phyloP scores from a whole-genome alignment of 2,329 filamentous ascomycete species.

The Incumbomyces lentus region DNA sequence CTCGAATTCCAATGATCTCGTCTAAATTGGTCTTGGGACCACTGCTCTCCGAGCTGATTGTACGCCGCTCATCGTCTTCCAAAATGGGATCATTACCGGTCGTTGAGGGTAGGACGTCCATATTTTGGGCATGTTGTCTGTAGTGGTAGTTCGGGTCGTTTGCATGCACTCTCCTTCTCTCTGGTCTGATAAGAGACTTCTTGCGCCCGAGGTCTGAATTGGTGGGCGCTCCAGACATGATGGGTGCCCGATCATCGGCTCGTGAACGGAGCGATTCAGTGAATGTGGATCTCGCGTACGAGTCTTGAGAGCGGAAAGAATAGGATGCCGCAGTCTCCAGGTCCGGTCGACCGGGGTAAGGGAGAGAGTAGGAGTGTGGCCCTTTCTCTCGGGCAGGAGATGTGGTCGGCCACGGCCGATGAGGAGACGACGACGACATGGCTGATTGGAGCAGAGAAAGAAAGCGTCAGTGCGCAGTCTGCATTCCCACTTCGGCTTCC shows the following conservation, averaged over 20 bases:
- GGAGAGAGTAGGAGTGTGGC: slow-evolving; percentile 45
- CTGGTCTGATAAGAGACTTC: slow-evolving; percentile 77
- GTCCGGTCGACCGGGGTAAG: slow-evolving; percentile 61
- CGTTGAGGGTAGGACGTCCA: slow-evolving; percentile 79
- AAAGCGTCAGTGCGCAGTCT: slow-evolving; percentile 3
- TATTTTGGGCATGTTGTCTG: slow-evolving; percentile 84
- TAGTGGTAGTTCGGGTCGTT: slow-evolving; percentile 96
- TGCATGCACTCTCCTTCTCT: slow-evolving; percentile 72
- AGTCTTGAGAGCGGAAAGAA: slow-evolving; percentile 29
- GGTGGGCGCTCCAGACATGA: slow-evolving; percentile 32
- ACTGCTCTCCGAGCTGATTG: slow-evolving; percentile 53
- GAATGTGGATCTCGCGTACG: slow-evolving; percentile 19
- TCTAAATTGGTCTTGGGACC: slow-evolving; percentile 37
- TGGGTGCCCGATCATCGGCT: slow-evolving; percentile 43
- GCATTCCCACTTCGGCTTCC: neutral
- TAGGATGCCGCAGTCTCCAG: slow-evolving; percentile 51
- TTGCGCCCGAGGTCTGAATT: slow-evolving; percentile 54
- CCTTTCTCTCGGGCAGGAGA: slow-evolving; percentile 50
- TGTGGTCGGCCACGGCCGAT: slow-evolving; percentile 51
- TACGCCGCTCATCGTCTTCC: slow-evolving; percentile 54
- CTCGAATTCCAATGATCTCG: slow-evolving; percentile 16
- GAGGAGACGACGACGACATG: slow-evolving; percentile 44
- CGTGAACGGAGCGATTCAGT: slow-evolving; percentile 34
- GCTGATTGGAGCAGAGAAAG: neutral
- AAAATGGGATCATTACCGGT: slow-evolving; percentile 84